Percentiles rank a stretch among this genome's conserved stretches.
These are phyloP conservation scores for Fusarium humuli DNA, from an alignment of 2,329 filamentous ascomycete genomes.

Conservation along the genomic window DNA sequence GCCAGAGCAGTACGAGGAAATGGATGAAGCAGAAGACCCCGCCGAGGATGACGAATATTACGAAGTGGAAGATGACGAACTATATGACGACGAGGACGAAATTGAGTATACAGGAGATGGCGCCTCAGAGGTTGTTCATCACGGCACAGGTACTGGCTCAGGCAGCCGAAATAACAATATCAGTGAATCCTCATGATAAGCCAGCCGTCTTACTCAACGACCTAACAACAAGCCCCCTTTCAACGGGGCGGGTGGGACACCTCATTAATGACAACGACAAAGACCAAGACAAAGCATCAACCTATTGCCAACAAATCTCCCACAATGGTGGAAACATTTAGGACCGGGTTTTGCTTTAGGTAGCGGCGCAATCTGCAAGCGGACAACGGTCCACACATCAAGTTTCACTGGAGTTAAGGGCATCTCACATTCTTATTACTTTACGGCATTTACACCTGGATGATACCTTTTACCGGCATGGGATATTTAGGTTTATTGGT, in stretches of 20 bases:
- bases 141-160: slow-evolving; percentile 46
- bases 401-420: slow-evolving; percentile 42
- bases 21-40: slow-evolving; percentile 44
- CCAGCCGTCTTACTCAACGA: slow-evolving; percentile 1
- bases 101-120: slow-evolving; percentile 47
- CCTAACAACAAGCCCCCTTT: slow-evolving; percentile 12
- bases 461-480: slow-evolving; percentile 42
- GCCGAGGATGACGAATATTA: slow-evolving; percentile 46
- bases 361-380: slow-evolving; percentile 42
- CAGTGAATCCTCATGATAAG: slow-evolving; percentile 46
- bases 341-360: slow-evolving; percentile 29
- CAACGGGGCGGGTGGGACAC: slow-evolving; percentile 10
- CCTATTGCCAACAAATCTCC: slow-evolving; percentile 27
- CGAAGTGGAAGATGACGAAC: slow-evolving; percentile 46
- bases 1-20: slow-evolving; percentile 45
- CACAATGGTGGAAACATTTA: slow-evolving; percentile 32
- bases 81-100: slow-evolving; percentile 43
- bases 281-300: slow-evolving; percentile 38
- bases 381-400: slow-evolving; percentile 36
- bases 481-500: slow-evolving; percentile 31
- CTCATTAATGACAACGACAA: slow-evolving; percentile 44
- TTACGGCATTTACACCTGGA: slow-evolving; percentile 41
- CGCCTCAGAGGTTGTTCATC: slow-evolving; percentile 45
- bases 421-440: slow-evolving; percentile 32
- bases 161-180: slow-evolving; percentile 44